Evolutionary conservation across 441 rosid genomes (phyloP).

Genomic region (Populus trichocarpa): DNA sequence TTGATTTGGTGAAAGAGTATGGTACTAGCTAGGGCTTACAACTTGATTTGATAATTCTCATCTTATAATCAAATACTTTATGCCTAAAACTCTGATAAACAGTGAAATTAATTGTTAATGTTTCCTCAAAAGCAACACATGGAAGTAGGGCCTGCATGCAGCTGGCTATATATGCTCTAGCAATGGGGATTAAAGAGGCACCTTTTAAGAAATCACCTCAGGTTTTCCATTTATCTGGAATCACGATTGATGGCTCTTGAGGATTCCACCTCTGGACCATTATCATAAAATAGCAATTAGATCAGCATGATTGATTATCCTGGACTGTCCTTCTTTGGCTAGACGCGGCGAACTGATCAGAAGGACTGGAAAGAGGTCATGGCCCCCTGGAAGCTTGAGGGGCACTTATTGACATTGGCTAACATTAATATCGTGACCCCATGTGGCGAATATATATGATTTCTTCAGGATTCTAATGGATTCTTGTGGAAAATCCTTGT

Average conservation of each 20-base stretch:
- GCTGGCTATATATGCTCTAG: slow-evolving; percentile 5
- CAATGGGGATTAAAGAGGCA: slow-evolving; percentile 14
- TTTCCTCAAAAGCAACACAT: slow-evolving; percentile 44
- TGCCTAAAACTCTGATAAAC: too few species aligned
- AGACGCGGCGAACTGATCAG: slow-evolving; percentile 28
- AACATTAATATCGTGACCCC: background rate
- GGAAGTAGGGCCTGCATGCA: slow-evolving; percentile 21
- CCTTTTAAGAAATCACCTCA: background rate
- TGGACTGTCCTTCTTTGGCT: background rate
- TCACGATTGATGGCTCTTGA: background rate
- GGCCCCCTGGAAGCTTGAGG: slow-evolving; percentile 30
- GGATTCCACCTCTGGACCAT: background rate
- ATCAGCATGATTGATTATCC: background rate
- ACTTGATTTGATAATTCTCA: background rate
- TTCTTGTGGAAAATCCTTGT: background rate
- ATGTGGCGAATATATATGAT: background rate
- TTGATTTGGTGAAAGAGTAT: background rate
- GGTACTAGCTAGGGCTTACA: background rate
- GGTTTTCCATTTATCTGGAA: background rate
- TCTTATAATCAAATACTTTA: background rate
- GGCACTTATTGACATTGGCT: slow-evolving; percentile 7
- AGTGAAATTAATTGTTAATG: slow-evolving; percentile 14
- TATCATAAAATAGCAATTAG: background rate
- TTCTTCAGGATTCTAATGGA: background rate
- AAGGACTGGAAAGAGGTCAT: background rate